These are phyloP conservation scores for Stephanocyclus meneghinianus DNA, from an alignment of 352 stramenopile genomes.

Conservation along the genomic window DNA sequence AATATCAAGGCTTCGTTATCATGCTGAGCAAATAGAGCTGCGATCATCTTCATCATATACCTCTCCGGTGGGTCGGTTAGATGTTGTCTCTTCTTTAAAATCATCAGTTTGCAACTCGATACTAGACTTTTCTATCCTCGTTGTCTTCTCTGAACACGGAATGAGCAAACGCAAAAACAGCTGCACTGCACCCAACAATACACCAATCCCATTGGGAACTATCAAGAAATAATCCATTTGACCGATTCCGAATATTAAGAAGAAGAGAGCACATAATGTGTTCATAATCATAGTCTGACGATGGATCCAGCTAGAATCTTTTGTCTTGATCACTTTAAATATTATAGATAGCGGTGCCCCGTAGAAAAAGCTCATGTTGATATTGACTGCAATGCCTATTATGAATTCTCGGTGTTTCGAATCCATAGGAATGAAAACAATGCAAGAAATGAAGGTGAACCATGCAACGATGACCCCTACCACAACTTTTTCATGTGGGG, in stretches of 20 bases:
- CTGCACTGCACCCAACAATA: constrained; percentile 54
- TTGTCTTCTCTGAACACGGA: constrained; percentile 6
- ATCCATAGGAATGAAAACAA: constrained; percentile 39
- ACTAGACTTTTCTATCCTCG: neutral
- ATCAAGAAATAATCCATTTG: constrained; percentile 57
- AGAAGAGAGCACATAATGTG: constrained; percentile 57
- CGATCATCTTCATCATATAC: too few species aligned
- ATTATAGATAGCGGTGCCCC: constrained; percentile 71
- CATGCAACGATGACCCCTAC: constrained; percentile 34
- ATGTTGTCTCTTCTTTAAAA: too few species aligned
- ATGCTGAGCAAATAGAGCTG: too few species aligned
- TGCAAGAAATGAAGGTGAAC: constrained; percentile 39
- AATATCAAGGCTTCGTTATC: too few species aligned
- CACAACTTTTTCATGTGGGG: constrained; percentile 43
- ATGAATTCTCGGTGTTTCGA: constrained; percentile 35
- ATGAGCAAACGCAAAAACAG: constrained; percentile 40
- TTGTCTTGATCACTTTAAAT: constrained; percentile 51
- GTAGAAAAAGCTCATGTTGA: constrained; percentile 81
- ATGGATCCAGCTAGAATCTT: constrained; percentile 70
- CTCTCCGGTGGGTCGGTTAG: too few species aligned
- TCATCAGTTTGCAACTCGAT: neutral
- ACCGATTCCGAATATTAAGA: constrained; percentile 64
- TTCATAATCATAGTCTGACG: constrained; percentile 60
- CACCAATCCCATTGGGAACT: constrained; percentile 61
- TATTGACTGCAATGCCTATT: constrained; percentile 67